These are phyloP conservation scores for Candida ipomoeae DNA, from an alignment of 805 yeast genomes.

Conservation along the genomic window DNA sequence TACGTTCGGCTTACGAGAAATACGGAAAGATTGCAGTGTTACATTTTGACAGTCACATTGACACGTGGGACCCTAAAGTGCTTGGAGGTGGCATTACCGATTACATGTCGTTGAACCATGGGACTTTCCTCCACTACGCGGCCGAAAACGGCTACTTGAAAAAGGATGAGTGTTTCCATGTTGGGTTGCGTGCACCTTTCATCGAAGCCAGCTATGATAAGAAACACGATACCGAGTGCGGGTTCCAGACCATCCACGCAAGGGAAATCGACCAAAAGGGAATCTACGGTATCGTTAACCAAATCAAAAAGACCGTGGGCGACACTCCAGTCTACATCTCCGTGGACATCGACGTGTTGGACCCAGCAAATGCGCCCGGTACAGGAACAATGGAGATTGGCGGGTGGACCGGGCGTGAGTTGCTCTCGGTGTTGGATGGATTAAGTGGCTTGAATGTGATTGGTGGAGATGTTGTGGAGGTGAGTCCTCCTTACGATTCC, in stretches of 20 bases:
- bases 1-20: slow-evolving; percentile 48
- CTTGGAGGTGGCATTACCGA: slow-evolving; percentile 60
- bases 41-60: slow-evolving; percentile 67
- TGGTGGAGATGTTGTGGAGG: slow-evolving; percentile 78
- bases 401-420: slow-evolving; percentile 62
- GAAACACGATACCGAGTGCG: slow-evolving; percentile 48
- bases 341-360: slow-evolving; percentile 60
- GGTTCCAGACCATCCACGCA: slow-evolving; percentile 44
- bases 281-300: slow-evolving; percentile 30
- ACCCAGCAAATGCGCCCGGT: slow-evolving; percentile 71
- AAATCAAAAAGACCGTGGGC: slow-evolving; percentile 34
- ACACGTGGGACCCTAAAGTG: slow-evolving; percentile 63
- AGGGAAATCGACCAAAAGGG: slow-evolving; percentile 45
- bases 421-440: slow-evolving; percentile 54
- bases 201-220: slow-evolving; percentile 36
- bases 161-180: slow-evolving; percentile 49
- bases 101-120: slow-evolving; percentile 61
- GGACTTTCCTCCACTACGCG: slow-evolving; percentile 68
- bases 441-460: slow-evolving; percentile 57
- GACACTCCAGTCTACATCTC: slow-evolving; percentile 42
- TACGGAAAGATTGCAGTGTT: slow-evolving; percentile 47
- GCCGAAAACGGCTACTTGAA: slow-evolving; percentile 59
- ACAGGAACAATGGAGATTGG: slow-evolving; percentile 80
- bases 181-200: slow-evolving; percentile 64
- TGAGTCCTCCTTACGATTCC: slow-evolving; percentile 60